Conservation (phyloP, 345 rosid species). For the Corchorus capsularis region DNA sequence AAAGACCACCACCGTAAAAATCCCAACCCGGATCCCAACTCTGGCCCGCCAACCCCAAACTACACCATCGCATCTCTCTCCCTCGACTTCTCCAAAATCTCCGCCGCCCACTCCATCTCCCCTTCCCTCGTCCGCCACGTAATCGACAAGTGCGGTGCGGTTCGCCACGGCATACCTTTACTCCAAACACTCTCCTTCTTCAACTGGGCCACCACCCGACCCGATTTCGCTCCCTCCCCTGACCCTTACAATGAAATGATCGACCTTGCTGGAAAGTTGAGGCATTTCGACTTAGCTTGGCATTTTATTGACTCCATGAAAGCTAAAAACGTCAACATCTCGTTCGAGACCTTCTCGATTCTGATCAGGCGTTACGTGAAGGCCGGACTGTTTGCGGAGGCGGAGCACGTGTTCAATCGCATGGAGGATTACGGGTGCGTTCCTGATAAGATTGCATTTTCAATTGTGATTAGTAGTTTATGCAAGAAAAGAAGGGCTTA, state of each 20-base stretch:
- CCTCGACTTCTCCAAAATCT: constrained; percentile 54
- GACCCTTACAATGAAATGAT: constrained; percentile 85
- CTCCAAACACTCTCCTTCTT: constrained; percentile 73
- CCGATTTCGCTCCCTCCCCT: constrained; percentile 41
- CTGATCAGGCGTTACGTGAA: constrained; percentile 80
- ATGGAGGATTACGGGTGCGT: constrained; percentile 89
- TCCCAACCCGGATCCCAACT: constrained; percentile 42
- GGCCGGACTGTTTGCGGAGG: constrained; percentile 87
- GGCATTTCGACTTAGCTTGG: constrained; percentile 84
- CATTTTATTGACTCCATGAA: constrained; percentile 69
- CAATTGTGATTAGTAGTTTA: constrained; percentile 64
- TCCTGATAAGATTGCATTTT: constrained; percentile 78
- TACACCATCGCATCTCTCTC: constrained; percentile 66
- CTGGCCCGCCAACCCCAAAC: constrained; percentile 39
- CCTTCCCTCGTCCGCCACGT: constrained; percentile 53
- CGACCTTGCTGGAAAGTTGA: constrained; percentile 76
- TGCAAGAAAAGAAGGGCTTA: constrained; percentile 70
- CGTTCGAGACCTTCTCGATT: constrained; percentile 61
- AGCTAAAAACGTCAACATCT: constrained; percentile 54
- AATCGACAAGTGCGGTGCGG: constrained; percentile 60
- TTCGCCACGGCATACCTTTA: constrained; percentile 84
- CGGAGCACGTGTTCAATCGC: constrained; percentile 83
- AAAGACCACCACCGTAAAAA: constrained; percentile 80
- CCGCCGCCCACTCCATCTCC: constrained; percentile 42
- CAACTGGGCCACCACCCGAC: constrained; percentile 70